A percentile compares a stretch with the other conserved stretches of the same genome.
Evolutionary conservation across 1,284 basidiomycete species (phyloP).

Genomic region (Xerocomus alliaceus): DNA sequence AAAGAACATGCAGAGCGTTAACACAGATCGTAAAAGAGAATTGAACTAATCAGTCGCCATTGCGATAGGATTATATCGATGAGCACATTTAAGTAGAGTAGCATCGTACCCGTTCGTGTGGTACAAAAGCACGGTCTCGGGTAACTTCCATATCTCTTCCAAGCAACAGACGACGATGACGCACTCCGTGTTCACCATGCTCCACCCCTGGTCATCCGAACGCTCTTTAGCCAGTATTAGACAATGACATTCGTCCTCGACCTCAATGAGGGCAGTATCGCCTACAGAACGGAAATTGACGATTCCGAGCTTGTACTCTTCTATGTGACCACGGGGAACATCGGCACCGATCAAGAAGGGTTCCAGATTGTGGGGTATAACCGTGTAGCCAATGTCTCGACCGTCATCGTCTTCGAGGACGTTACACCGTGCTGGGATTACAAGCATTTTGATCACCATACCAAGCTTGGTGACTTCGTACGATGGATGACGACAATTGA

Average conservation of each 20-base stretch:
- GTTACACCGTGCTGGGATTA: constrained; percentile 18
- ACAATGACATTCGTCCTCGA: constrained; percentile 20
- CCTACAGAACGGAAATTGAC: constrained; percentile 14
- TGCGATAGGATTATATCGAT: constrained; percentile 7
- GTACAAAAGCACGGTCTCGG: constrained; percentile 19
- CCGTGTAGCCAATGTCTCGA: constrained; percentile 18
- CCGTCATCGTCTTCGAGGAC: constrained; percentile 18
- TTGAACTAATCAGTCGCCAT: neutral
- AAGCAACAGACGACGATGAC: constrained; percentile 25
- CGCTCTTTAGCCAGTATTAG: constrained; percentile 15
- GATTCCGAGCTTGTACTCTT: constrained; percentile 20
- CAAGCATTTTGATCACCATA: constrained; percentile 18
- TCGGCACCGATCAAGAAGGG: constrained; percentile 20
- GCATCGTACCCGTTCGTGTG: constrained; percentile 9
- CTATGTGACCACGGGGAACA: constrained; percentile 1
- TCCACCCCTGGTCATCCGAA: constrained; percentile 21
- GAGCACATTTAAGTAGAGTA: neutral
- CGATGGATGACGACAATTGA: constrained; percentile 20
- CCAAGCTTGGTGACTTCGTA: constrained; percentile 27
- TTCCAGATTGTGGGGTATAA: constrained; percentile 17
- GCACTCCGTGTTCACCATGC: constrained; percentile 25
- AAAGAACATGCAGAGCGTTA: no score
- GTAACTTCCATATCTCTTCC: constrained; percentile 2
- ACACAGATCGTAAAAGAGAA: no score
- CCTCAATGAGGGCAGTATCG: neutral